Conservation (phyloP, 2,329 filamentous ascomycete genomes). For the Neonectria faginata region DNA sequence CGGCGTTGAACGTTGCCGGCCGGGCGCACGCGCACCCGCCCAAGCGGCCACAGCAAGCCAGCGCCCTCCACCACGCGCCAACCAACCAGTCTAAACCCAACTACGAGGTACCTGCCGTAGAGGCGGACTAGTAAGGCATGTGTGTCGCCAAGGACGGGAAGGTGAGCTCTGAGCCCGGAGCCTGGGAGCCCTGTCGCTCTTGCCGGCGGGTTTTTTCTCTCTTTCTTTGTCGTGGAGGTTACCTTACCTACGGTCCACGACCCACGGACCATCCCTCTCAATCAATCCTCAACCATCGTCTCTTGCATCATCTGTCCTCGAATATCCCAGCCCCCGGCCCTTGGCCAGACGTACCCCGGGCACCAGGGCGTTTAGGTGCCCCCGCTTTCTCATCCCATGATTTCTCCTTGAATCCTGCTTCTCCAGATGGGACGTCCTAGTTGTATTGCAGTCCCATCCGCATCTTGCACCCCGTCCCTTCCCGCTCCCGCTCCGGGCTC, state of each 20-base stretch:
- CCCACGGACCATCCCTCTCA: constrained; percentile 22
- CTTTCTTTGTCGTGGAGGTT: constrained; percentile 5
- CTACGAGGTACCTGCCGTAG: constrained; percentile 29
- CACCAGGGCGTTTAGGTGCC: constrained; percentile 25
- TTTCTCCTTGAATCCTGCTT: constrained; percentile 18
- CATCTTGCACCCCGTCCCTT: constrained; percentile 18
- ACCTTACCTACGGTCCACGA: constrained; percentile 4
- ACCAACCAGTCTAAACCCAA: constrained; percentile 34
- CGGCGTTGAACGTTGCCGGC: constrained; percentile 41
- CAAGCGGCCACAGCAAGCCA: constrained; percentile 25
- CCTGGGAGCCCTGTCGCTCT: background rate
- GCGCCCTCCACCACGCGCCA: constrained; percentile 33
- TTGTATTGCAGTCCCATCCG: constrained; percentile 25
- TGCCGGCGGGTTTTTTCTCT: constrained; percentile 10
- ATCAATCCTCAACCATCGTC: constrained; percentile 37
- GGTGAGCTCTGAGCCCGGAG: constrained; percentile 14
- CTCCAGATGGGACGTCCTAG: constrained; percentile 7
- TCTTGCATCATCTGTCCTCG: constrained; percentile 41
- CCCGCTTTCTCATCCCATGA: constrained; percentile 30
- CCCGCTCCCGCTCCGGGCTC: constrained; percentile 5
- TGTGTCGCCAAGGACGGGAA: constrained; percentile 28
- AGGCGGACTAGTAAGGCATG: constrained; percentile 28
- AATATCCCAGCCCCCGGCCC: constrained; percentile 32
- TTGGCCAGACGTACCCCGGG: constrained; percentile 35
- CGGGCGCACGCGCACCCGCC: constrained; percentile 20